phyloP scores from a whole-genome alignment of 1,139 yeast genomes.

The Candida neerlandica region DNA sequence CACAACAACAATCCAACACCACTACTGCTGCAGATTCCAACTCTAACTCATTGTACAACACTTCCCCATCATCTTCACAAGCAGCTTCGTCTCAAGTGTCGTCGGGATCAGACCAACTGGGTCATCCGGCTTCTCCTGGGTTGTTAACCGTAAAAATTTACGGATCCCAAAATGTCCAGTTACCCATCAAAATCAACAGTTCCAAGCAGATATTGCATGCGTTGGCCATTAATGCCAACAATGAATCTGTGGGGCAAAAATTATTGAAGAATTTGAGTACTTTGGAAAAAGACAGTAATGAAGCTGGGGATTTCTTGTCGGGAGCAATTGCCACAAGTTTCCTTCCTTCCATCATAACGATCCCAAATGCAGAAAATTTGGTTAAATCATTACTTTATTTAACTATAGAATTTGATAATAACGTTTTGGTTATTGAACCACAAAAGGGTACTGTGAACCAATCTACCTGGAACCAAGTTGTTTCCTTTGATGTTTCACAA shows the following conservation, averaged over 20 bases:
- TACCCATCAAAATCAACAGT: conserved; percentile 63
- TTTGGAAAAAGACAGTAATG: conserved; percentile 23
- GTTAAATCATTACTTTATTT: conserved; percentile 65
- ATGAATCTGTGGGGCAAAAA: conserved; percentile 39
- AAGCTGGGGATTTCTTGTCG: conserved; percentile 28
- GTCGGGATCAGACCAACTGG: conserved; percentile 8
- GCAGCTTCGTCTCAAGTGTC: conserved; percentile 11
- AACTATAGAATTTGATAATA: conserved; percentile 77
- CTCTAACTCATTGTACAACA: conserved; percentile 9
- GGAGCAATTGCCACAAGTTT: conserved; percentile 44
- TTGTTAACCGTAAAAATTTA: conserved; percentile 70
- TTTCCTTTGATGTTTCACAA: conserved; percentile 88
- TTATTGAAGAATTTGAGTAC: conserved; percentile 33
- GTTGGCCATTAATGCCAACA: conserved; percentile 51
- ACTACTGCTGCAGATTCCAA: conserved; percentile 9
- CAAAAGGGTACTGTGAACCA: conserved; percentile 62
- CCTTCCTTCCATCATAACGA: conserved; percentile 68
- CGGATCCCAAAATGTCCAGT: conserved; percentile 57
- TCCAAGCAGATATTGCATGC: conserved; percentile 55
- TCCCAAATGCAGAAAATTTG: conserved; percentile 51
- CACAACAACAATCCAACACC: conserved; percentile 12
- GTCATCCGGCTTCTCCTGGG: conserved; percentile 52
- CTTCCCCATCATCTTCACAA: conserved; percentile 13
- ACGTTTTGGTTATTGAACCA: conserved; percentile 82
- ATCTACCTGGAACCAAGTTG: conserved; percentile 77